These are phyloP conservation scores for Raddia distichophylla DNA, from an alignment of 176 grass and related monocot species.

Conservation along the genomic window DNA sequence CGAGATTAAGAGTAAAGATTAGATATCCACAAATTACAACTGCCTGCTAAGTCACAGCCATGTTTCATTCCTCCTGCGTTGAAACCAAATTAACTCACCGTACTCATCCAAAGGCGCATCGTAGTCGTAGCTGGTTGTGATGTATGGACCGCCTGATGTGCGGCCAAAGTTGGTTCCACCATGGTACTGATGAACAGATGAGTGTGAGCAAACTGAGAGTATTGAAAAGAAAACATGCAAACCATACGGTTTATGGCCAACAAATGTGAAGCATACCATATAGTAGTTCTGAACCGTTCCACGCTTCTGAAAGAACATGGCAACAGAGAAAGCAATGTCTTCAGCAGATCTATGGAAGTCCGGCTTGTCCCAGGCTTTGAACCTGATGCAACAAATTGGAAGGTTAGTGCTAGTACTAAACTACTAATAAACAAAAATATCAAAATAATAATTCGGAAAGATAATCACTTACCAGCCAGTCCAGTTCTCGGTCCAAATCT, in stretches of 20 bases:
- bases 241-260: background rate
- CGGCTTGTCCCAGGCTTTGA: slow-evolving; percentile 76
- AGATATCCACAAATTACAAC: background rate
- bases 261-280: slow-evolving; percentile 44
- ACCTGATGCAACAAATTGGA: slow-evolving; percentile 43
- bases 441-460: background rate
- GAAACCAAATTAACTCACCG: slow-evolving; percentile 45
- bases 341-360: slow-evolving; percentile 64
- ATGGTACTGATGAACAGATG: slow-evolving; percentile 58
- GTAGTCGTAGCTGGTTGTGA: slow-evolving; percentile 83
- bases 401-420: too few relatives aligned
- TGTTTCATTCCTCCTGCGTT: background rate
- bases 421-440: too few relatives aligned
- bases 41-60: background rate
- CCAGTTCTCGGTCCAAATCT: slow-evolving; percentile 97
- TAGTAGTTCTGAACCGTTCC: slow-evolving; percentile 86
- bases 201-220: background rate
- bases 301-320: slow-evolving; percentile 78
- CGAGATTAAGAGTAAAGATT: background rate
- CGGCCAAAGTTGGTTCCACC: slow-evolving; percentile 89
- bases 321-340: slow-evolving; percentile 71
- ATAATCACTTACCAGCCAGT: slow-evolving; percentile 60
- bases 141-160: slow-evolving; percentile 79
- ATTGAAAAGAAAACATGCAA: background rate
- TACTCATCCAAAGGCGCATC: slow-evolving; percentile 92